Evolutionary conservation across 164 flowering plant genomes (phyloP).

Genomic region (Annona cherimola): DNA sequence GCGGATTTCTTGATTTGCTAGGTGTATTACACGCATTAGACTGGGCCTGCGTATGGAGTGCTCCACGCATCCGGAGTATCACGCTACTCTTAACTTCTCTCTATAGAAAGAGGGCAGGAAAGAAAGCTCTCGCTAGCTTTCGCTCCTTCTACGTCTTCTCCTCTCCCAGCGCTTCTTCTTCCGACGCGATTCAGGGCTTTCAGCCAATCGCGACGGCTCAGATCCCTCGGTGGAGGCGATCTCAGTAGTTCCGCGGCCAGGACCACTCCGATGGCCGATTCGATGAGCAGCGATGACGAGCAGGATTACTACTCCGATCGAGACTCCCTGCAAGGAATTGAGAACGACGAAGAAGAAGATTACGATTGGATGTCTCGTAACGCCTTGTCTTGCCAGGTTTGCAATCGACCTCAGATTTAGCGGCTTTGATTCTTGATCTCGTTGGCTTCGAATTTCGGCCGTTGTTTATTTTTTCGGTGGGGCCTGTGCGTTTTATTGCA

Average conservation of each 20-base stretch:
- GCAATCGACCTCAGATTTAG: not conserved
- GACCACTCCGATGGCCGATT: not conserved
- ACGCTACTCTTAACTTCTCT: not conserved
- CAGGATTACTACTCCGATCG: conserved; percentile 2
- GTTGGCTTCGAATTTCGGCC: not conserved
- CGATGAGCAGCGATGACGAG: conserved; percentile 3
- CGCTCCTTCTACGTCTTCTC: not conserved
- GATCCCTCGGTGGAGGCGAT: not conserved
- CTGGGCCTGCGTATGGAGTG: no score
- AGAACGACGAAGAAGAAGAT: conserved; percentile 4
- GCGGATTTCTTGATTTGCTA: no score
- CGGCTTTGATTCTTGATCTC: not conserved
- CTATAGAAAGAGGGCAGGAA: not conserved
- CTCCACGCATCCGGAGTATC: no score
- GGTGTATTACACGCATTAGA: no score
- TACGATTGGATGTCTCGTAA: not conserved
- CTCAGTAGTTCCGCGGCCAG: not conserved
- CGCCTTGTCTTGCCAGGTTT: not conserved
- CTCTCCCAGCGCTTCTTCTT: not conserved
- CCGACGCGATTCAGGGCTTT: not conserved
- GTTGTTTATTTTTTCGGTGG: not conserved
- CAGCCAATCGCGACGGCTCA: not conserved
- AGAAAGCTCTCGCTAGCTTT: not conserved
- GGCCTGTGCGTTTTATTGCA: not conserved
- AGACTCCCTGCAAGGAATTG: not conserved